Conservation (phyloP, 371 early-diverging fungal species). For the Conidiobolus incongruus region DNA sequence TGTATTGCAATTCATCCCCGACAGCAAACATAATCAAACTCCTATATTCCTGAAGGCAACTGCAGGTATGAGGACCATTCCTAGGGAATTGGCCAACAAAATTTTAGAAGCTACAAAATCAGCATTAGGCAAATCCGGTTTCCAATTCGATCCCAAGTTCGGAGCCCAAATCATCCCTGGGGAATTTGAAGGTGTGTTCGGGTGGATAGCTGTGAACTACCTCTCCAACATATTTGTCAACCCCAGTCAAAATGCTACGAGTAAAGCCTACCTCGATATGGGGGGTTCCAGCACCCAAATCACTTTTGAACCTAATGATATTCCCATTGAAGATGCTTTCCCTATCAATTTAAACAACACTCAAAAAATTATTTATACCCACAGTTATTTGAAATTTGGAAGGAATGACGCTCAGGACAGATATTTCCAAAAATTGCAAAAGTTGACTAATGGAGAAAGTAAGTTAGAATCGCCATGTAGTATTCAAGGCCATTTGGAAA, state of each 20-base stretch:
- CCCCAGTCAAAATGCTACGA: conserved; percentile 10
- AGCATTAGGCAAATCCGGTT: not conserved
- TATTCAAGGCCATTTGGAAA: no score
- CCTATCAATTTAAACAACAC: conserved; percentile 20
- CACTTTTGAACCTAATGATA: conserved; percentile 18
- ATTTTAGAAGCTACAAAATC: conserved; percentile 27
- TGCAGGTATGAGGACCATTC: conserved; percentile 76
- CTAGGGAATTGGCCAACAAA: conserved; percentile 18
- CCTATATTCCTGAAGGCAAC: conserved; percentile 81
- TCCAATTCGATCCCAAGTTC: conserved; percentile 27
- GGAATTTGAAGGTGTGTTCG: conserved; percentile 79
- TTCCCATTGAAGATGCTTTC: conserved; percentile 2
- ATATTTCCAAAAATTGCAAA: no score
- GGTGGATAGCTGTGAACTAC: conserved; percentile 86
- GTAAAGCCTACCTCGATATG: conserved; percentile 76
- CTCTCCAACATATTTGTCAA: conserved; percentile 40
- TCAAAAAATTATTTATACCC: conserved; percentile 37
- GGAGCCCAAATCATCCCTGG: conserved; percentile 68
- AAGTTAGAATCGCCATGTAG: no score
- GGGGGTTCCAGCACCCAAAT: conserved; percentile 80
- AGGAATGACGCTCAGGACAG: no score
- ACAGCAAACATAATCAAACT: conserved; percentile 24
- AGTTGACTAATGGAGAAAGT: no score
- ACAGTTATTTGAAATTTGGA: conserved; percentile 81
- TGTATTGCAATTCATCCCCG: conserved; percentile 45